Percentiles rank a stretch among this genome's conserved stretches.
phyloP scores from a whole-genome alignment of 2,329 filamentous ascomycete genomes.

The Metarhizium anisopliae region DNA sequence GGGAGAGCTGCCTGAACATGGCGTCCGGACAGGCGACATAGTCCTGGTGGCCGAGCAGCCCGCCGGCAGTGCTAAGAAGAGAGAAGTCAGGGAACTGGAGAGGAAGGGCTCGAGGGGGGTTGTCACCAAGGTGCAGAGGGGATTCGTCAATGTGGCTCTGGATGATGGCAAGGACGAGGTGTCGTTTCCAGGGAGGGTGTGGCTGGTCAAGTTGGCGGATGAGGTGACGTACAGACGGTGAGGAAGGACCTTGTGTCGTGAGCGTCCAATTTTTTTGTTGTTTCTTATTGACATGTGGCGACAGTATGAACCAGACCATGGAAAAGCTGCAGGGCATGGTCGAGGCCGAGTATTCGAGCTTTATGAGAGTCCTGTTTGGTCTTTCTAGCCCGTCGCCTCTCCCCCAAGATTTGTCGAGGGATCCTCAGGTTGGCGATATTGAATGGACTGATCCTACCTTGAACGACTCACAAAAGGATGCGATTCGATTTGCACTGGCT shows the following conservation, averaged over 20 bases:
- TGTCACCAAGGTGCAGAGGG: slow-evolving; percentile 53
- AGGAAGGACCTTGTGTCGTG: slow-evolving; percentile 9
- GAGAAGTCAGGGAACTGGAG: slow-evolving; percentile 62
- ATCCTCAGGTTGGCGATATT: slow-evolving; percentile 36
- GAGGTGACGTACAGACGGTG: slow-evolving; percentile 56
- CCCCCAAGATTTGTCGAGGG: slow-evolving; percentile 28
- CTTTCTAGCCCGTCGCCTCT: slow-evolving; percentile 43
- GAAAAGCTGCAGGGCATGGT: slow-evolving; percentile 47
- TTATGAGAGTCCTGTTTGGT: slow-evolving; percentile 56
- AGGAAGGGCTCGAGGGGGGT: slow-evolving; percentile 62
- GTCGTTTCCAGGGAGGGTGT: slow-evolving; percentile 40
- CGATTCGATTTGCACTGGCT: slow-evolving; percentile 73
- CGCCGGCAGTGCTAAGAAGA: slow-evolving; percentile 61
- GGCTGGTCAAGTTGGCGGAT: slow-evolving; percentile 59
- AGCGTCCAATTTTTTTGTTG: too few relatives aligned
- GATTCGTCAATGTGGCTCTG: slow-evolving; percentile 55
- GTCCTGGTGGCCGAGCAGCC: slow-evolving; percentile 69
- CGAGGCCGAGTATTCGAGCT: slow-evolving; percentile 47
- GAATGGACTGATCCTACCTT: slow-evolving; percentile 54
- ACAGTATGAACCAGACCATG: slow-evolving; percentile 58
- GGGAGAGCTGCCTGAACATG: slow-evolving; percentile 62
- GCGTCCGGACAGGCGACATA: slow-evolving; percentile 68
- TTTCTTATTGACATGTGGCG: background rate
- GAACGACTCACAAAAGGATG: slow-evolving; percentile 59
- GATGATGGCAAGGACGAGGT: slow-evolving; percentile 52